Percentiles rank a stretch among this genome's conserved stretches.
phyloP scores from a whole-genome alignment of 108 stramenopile genomes.

The Cylindrotheca fusiformis region DNA sequence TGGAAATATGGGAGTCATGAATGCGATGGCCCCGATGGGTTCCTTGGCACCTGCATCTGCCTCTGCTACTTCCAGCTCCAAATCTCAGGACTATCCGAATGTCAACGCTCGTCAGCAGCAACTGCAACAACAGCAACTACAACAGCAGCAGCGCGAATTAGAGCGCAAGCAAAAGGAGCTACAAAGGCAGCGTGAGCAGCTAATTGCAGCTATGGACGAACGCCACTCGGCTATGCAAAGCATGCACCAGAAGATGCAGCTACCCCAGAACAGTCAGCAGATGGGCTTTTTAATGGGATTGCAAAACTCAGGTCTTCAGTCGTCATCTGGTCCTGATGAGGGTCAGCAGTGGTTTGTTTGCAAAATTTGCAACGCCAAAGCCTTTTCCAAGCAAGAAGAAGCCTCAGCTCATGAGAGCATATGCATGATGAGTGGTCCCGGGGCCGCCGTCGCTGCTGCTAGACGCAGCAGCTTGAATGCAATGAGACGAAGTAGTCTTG shows the following conservation, averaged over 20 bases:
- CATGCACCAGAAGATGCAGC: constrained; percentile 22
- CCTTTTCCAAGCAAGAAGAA: constrained; percentile 46
- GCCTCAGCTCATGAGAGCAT: constrained; percentile 27
- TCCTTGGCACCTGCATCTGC: not conserved
- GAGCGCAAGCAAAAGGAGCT: constrained; percentile 45
- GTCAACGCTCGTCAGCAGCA: not conserved
- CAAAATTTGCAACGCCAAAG: constrained; percentile 48
- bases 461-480: constrained; percentile 2
- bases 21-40: not conserved
- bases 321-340: not conserved
- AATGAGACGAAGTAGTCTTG: constrained; percentile 25
- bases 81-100: constrained; percentile 1
- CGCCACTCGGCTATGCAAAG: constrained; percentile 26
- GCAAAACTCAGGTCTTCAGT: not conserved
- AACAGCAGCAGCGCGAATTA: constrained; percentile 48
- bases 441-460: not conserved
- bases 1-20: not conserved
- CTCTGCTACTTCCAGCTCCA: not conserved
- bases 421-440: constrained; percentile 4
- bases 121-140: constrained; percentile 39
- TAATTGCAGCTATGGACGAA: constrained; percentile 47
- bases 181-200: constrained; percentile 42
- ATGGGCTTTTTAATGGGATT: not conserved
- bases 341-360: constrained; percentile 39
- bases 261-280: not conserved